phyloP scores from a whole-genome alignment of 306 rosid genomes.

The Quercus suber region DNA sequence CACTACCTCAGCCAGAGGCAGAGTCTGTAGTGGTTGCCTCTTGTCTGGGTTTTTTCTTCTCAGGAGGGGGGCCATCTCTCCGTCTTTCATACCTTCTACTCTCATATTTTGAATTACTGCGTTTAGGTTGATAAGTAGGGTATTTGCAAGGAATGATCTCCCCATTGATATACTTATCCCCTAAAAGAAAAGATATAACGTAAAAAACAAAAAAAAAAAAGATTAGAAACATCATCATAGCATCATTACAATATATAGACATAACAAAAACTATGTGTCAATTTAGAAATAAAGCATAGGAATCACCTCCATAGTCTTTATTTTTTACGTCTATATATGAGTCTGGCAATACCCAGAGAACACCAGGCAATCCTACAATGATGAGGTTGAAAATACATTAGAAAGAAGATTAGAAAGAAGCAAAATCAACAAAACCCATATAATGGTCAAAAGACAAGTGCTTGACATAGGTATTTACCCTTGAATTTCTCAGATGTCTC shows the following conservation, averaged over 20 bases:
- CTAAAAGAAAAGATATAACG: constrained; percentile 27
- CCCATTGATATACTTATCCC: constrained; percentile 87
- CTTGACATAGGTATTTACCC: constrained; percentile 40
- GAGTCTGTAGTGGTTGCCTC: constrained; percentile 64
- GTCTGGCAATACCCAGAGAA: constrained; percentile 98
- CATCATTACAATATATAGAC: not conserved
- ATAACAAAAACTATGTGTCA: not conserved
- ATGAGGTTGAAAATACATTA: not conserved
- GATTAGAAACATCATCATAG: not conserved
- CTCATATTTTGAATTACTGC: constrained; percentile 69
- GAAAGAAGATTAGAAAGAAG: not conserved
- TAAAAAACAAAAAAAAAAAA: not conserved
- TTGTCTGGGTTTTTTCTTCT: constrained; percentile 61
- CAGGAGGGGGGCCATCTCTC: constrained; percentile 92
- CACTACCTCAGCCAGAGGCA: constrained; percentile 58
- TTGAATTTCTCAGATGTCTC: constrained; percentile 95
- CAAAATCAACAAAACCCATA: not conserved
- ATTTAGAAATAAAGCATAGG: constrained; percentile 1
- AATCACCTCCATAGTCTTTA: constrained; percentile 87
- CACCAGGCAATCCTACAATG: constrained; percentile 86
- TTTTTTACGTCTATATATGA: constrained; percentile 94
- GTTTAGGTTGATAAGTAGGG: constrained; percentile 92
- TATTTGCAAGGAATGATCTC: constrained; percentile 92
- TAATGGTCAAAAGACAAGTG: not conserved
- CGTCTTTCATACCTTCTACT: constrained; percentile 88